Percentiles rank a stretch among this genome's conserved stretches.
Evolutionary conservation across 2,329 filamentous ascomycete genomes (phyloP).

Genomic region (Cytospora schulzeri): DNA sequence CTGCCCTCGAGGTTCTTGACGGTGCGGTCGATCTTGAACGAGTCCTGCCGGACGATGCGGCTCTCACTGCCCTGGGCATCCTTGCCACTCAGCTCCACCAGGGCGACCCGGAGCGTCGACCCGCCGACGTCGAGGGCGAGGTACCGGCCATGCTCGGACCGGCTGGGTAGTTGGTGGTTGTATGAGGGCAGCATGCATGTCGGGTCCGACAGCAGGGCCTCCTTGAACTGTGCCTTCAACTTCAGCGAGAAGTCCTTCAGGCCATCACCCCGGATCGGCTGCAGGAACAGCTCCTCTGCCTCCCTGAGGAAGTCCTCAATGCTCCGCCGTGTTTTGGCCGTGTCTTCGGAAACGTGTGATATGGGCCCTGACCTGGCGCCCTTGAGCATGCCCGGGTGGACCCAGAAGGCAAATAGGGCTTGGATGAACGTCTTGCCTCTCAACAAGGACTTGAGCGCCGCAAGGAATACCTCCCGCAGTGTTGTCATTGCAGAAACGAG

Average conservation of each 20-base stretch:
- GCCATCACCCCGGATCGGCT: conserved; percentile 48
- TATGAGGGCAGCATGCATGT: conserved; percentile 68
- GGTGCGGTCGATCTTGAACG: conserved; percentile 57
- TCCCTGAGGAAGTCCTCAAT: conserved; percentile 58
- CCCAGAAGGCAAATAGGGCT: conserved; percentile 58
- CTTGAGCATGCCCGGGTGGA: conserved; percentile 44
- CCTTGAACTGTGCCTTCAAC: conserved; percentile 58
- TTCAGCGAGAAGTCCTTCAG: conserved; percentile 50
- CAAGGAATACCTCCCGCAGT: conserved; percentile 56
- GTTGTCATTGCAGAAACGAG: conserved; percentile 60
- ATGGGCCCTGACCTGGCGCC: conserved; percentile 19
- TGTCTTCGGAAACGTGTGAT: conserved; percentile 26
- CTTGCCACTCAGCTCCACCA: conserved; percentile 60
- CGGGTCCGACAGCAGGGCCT: conserved; percentile 53
- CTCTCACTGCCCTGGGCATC: conserved; percentile 43
- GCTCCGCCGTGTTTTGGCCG: conserved; percentile 34
- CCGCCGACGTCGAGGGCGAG: conserved; percentile 70
- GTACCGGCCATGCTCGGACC: conserved; percentile 60
- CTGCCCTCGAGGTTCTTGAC: conserved; percentile 61
- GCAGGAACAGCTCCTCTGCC: conserved; percentile 55
- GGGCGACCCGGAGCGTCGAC: conserved; percentile 65
- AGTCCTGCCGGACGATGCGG: conserved; percentile 56
- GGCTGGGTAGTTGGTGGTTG: conserved; percentile 64
- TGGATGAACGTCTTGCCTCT: conserved; percentile 62
- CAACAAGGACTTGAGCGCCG: conserved; percentile 60